A percentile compares a stretch with the other conserved stretches of the same genome.
Conservation (phyloP, 2,329 filamentous ascomycete species). For the Arthrobotrys musiformis region DNA sequence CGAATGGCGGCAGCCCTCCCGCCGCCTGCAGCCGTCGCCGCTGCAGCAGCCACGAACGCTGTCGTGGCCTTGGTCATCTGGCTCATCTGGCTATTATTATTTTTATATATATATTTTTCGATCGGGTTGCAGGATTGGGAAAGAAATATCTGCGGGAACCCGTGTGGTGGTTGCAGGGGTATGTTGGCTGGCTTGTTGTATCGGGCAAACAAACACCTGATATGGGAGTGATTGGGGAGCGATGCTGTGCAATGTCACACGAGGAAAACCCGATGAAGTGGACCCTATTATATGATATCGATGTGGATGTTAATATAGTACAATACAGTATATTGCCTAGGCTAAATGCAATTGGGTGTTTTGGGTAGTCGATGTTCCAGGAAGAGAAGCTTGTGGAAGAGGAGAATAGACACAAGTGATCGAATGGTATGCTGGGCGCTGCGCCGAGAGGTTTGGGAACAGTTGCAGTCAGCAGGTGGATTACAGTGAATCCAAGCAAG, state of each 20-base stretch:
- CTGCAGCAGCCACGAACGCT: conserved; percentile 13
- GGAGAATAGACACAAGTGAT: too few species aligned
- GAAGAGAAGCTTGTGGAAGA: too few species aligned
- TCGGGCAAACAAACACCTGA: neutral
- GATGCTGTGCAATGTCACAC: conserved; percentile 25
- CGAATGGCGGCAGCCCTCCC: conserved; percentile 20
- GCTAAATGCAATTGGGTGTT: neutral
- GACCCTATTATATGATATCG: neutral
- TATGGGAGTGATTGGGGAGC: neutral
- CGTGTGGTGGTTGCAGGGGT: neutral
- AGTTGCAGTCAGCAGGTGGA: neutral
- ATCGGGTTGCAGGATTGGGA: too few species aligned
- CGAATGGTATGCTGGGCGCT: conserved; percentile 15
- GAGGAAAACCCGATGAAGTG: conserved; percentile 13
- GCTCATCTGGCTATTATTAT: neutral
- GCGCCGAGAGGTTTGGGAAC: conserved; percentile 6
- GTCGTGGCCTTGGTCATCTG: conserved; percentile 31
- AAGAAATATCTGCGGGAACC: neutral
- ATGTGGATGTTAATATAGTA: neutral
- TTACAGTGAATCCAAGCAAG: too few species aligned
- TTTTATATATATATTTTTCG: neutral
- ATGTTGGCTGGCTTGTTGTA: neutral
- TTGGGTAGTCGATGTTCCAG: too few species aligned
- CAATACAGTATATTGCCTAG: too few species aligned
- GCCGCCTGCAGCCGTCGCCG: conserved; percentile 21